phyloP scores from a whole-genome alignment of 1,139 yeast genomes.

The Williopsis jadinii region DNA sequence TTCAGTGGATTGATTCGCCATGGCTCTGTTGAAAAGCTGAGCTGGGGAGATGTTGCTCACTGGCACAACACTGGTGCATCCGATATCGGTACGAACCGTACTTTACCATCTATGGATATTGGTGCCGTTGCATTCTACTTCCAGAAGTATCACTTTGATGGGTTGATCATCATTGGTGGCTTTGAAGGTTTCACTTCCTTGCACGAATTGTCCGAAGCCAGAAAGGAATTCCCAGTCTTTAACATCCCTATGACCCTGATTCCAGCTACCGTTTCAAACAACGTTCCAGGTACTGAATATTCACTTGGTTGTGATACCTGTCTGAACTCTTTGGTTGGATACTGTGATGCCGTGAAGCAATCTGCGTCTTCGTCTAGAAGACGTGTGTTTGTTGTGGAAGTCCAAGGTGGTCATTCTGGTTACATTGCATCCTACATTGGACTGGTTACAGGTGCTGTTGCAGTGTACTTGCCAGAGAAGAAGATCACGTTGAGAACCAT shows the following conservation, averaged over 20 bases:
- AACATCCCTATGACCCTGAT: constrained; percentile 72
- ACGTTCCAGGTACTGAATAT: constrained; percentile 80
- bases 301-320: constrained; percentile 78
- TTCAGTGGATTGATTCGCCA: constrained; percentile 73
- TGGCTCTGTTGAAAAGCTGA: constrained; percentile 54
- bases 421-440: constrained; percentile 68
- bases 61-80: constrained; percentile 78
- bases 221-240: constrained; percentile 60
- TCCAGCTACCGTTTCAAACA: constrained; percentile 80
- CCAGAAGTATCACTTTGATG: constrained; percentile 67
- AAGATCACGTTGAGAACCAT: constrained; percentile 51
- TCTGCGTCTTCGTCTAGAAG: constrained; percentile 75
- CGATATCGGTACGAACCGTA: constrained; percentile 75
- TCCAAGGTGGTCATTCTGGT: constrained; percentile 85
- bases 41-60: constrained; percentile 65
- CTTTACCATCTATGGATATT: constrained; percentile 61
- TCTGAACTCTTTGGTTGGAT: constrained; percentile 63
- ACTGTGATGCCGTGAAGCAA: constrained; percentile 75
- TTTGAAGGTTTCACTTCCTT: constrained; percentile 72
- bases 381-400: constrained; percentile 74
- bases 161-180: constrained; percentile 70
- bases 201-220: constrained; percentile 57
- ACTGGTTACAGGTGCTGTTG: constrained; percentile 66
- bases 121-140: constrained; percentile 74
- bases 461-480: constrained; percentile 71